phyloP scores from a whole-genome alignment of 169 alveolate species.

The Cryptosporidium viatorum region DNA sequence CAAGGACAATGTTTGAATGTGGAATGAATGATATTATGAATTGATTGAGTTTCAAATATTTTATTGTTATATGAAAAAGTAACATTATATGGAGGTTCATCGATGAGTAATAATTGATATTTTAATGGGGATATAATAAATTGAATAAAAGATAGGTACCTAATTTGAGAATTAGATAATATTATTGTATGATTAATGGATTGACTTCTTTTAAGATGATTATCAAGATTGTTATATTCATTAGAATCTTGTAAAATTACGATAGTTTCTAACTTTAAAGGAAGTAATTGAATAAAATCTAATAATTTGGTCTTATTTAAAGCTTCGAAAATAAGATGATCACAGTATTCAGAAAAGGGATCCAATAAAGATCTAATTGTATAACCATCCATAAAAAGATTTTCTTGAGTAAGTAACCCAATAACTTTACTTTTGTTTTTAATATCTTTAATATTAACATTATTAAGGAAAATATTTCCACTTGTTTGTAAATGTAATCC shows the following conservation, averaged over 20 bases:
- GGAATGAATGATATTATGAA: conserved; percentile 5
- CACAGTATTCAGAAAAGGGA: conserved; percentile 39
- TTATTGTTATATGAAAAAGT: neutral
- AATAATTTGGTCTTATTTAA: neutral
- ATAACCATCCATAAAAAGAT: neutral
- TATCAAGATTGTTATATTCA: neutral
- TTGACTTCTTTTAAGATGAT: neutral
- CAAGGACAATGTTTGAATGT: conserved; percentile 35
- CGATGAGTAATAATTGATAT: conserved; percentile 81
- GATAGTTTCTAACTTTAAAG: conserved; percentile 12
- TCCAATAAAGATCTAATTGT: conserved; percentile 53
- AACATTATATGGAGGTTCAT: conserved; percentile 83
- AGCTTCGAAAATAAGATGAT: neutral
- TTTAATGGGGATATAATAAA: conserved; percentile 78
- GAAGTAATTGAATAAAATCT: neutral
- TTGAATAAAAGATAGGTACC: conserved; percentile 81
- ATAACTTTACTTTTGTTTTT: conserved; percentile 1
- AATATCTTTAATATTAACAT: neutral
- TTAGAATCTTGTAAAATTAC: neutral
- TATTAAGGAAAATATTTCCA: conserved; percentile 13
- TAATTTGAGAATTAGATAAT: conserved; percentile 78
- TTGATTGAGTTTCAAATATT: neutral
- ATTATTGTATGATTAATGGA: neutral
- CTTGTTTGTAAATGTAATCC: conserved; percentile 71
- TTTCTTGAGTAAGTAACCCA: conserved; percentile 60